A percentile compares a stretch with the other conserved stretches of the same genome.
phyloP scores from a whole-genome alignment of 495 filamentous ascomycete genomes.

The Parmelia sp. region DNA sequence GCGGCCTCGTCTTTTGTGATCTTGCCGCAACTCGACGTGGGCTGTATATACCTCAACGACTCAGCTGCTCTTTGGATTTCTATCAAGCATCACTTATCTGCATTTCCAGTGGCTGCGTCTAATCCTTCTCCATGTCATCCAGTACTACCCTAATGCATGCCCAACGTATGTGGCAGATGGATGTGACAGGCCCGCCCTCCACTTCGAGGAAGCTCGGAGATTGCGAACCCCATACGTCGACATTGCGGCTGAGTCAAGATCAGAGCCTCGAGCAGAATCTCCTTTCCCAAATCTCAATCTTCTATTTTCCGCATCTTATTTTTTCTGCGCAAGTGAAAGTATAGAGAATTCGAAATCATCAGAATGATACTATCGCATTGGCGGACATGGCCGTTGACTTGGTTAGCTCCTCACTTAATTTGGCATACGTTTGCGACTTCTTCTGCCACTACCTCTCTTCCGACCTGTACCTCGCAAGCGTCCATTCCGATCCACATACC shows the following conservation, averaged over 20 bases:
- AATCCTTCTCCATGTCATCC: background rate
- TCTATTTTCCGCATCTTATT: background rate
- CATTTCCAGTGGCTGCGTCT: no score
- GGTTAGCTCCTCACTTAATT: background rate
- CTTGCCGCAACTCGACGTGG: no score
- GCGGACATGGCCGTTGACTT: background rate
- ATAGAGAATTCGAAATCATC: background rate
- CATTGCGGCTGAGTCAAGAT: background rate
- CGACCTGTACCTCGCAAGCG: background rate
- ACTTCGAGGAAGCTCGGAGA: background rate
- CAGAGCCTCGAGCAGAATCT: background rate
- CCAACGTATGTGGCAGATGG: no score
- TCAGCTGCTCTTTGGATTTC: no score
- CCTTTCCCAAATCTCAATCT: background rate
- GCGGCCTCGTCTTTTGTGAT: no score
- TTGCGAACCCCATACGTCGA: no score
- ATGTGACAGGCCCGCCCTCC: background rate
- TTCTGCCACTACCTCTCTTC: background rate
- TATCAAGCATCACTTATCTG: no score
- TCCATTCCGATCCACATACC: constrained; percentile 6
- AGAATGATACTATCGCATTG: background rate
- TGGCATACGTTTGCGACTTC: background rate
- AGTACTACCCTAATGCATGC: background rate
- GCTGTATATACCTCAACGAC: no score
- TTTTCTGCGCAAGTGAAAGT: background rate